Percentiles rank a stretch among this genome's conserved stretches.
Evolutionary conservation across 345 rosid species (phyloP).

Genomic region (Citrus glauca): DNA sequence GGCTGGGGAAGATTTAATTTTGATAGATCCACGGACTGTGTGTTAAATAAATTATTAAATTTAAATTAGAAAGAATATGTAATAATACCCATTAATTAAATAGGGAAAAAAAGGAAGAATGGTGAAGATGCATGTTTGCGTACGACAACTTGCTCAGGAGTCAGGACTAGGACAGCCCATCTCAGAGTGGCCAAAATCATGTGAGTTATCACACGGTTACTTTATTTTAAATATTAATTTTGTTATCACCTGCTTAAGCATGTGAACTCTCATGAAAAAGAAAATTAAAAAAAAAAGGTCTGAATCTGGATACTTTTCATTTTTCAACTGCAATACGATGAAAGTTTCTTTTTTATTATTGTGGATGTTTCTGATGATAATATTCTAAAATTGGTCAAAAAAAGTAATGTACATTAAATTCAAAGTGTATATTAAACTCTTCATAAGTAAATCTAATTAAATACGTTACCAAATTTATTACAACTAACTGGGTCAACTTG

Average conservation of each 20-base stretch:
- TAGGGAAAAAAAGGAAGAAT: not conserved
- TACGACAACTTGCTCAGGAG: not conserved
- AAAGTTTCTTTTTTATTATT: not conserved
- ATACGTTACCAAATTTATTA: not conserved
- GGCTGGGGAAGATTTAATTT: too few relatives aligned
- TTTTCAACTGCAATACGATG: not conserved
- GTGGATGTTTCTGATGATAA: not conserved
- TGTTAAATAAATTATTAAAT: too few relatives aligned
- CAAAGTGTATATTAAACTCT: not conserved
- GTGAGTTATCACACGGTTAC: not conserved
- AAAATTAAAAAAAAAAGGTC: not conserved
- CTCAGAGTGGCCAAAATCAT: not conserved
- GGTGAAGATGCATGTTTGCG: not conserved
- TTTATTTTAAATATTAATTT: not conserved
- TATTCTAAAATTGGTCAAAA: not conserved
- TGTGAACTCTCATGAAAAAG: not conserved
- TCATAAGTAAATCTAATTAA: too few relatives aligned
- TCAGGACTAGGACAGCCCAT: not conserved
- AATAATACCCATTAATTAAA: not conserved
- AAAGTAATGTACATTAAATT: not conserved
- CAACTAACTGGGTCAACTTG: not conserved
- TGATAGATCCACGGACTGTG: too few relatives aligned
- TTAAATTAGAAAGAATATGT: too few relatives aligned
- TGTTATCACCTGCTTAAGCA: not conserved
- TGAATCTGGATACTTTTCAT: not conserved